Percentiles rank a stretch among this genome's conserved stretches.
Evolutionary conservation across 345 rosid genomes (phyloP).

Genomic region (Bruguiera sexangula): DNA sequence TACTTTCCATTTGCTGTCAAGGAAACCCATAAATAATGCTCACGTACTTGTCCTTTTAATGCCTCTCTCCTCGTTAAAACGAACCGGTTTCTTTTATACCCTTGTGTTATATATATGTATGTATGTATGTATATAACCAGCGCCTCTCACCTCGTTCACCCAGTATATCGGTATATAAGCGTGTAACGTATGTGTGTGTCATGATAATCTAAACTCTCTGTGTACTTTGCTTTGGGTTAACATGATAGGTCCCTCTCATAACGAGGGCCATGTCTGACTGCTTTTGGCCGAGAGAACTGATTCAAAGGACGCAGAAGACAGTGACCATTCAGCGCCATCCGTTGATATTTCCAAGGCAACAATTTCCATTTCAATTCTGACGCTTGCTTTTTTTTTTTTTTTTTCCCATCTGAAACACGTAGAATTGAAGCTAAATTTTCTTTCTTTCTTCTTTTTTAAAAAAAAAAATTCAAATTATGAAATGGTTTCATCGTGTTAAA

Average conservation of each 20-base stretch:
- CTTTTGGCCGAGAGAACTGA: slow-evolving; percentile 55
- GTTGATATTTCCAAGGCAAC: slow-evolving; percentile 45
- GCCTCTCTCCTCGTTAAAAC: slow-evolving; percentile 18
- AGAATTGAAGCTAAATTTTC: too few relatives aligned
- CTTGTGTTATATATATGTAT: not conserved
- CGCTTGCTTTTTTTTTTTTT: not conserved
- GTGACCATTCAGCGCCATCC: slow-evolving; percentile 65
- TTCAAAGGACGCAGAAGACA: slow-evolving; percentile 57
- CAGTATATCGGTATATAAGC: not conserved
- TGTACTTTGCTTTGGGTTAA: slow-evolving; percentile 22
- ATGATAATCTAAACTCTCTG: not conserved
- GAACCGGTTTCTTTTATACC: slow-evolving; percentile 18
- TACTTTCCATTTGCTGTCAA: too few relatives aligned
- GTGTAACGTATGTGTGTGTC: not conserved
- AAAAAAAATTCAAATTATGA: too few relatives aligned
- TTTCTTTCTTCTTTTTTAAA: too few relatives aligned
- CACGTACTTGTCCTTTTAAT: not conserved
- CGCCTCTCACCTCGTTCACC: not conserved
- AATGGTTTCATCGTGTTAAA: too few relatives aligned
- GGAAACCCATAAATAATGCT: not conserved
- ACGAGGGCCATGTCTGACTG: slow-evolving; percentile 65
- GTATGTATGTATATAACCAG: not conserved
- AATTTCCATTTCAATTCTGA: slow-evolving; percentile 11
- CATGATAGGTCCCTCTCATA: slow-evolving; percentile 74
- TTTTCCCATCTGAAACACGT: too few relatives aligned